Conservation (phyloP, 2,329 filamentous ascomycete genomes). For the Colletotrichum magnum region DNA sequence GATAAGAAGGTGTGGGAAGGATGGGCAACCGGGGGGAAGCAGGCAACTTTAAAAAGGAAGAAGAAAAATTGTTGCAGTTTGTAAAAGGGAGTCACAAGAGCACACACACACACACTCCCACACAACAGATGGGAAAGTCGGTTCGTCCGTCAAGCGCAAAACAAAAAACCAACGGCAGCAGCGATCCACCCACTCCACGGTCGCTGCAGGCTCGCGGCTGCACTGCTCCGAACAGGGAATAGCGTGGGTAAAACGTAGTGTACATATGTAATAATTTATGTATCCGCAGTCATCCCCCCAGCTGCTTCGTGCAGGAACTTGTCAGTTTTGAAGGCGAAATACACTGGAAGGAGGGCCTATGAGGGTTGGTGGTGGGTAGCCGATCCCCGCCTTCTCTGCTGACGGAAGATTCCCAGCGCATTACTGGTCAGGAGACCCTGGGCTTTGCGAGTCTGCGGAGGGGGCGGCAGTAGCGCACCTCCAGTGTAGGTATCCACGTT, state of each 20-base stretch:
- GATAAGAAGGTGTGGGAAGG: not conserved
- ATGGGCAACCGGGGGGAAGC: not conserved
- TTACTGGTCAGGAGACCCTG: conserved; percentile 24
- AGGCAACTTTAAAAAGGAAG: conserved; percentile 25
- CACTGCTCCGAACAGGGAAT: conserved; percentile 35
- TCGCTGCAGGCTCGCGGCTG: conserved; percentile 39
- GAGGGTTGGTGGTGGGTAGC: not conserved
- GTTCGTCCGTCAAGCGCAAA: conserved; percentile 36
- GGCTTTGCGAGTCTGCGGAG: conserved; percentile 5
- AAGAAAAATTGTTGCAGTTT: conserved; percentile 23
- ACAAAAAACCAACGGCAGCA: conserved; percentile 25
- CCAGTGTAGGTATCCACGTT: conserved; percentile 1
- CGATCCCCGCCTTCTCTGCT: conserved; percentile 32
- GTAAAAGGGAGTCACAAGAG: conserved; percentile 34
- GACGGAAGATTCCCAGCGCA: conserved; percentile 11
- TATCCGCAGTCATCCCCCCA: conserved; percentile 38
- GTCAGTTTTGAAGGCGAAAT: not conserved
- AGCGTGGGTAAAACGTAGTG: conserved; percentile 21
- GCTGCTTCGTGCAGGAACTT: conserved; percentile 21
- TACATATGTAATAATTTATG: conserved; percentile 6
- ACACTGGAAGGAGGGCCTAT: not conserved
- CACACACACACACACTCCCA: conserved; percentile 22
- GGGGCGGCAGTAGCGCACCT: not conserved
- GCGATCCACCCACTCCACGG: conserved; percentile 28
- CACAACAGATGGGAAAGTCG: conserved; percentile 13